Evolutionary conservation across 176 grass and related monocot genomes (phyloP), one percentile per base, ranked within the genome.

Genomic region (Aegilops sharonensis): DNA sequence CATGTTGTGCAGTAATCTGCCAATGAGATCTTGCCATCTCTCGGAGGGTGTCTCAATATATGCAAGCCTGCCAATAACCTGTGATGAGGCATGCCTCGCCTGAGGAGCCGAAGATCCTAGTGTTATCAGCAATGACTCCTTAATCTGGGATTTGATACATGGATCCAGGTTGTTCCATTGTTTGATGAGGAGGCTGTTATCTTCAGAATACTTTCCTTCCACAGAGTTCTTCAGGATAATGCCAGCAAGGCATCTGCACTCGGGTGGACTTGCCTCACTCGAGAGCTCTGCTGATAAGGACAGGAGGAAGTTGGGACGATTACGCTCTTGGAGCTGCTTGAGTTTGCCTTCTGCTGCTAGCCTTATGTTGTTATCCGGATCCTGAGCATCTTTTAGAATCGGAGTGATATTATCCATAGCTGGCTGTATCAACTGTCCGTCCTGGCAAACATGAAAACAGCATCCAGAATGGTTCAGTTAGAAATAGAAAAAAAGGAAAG

Each of bases 1-100:
- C 90, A 94, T 94, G 64, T 91, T 94, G 56, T 64, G 71, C 86
- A 97, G 74, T 62, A 97, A 89, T 78, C 84, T 81, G 15, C 45
- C 88, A 86, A 94, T 89, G 43, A 93, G 95, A 14, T 94, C 95
- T 85, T 92, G 90, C 95, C 95, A 97, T 88, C 94, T 84, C 56
- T 71, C 47, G 8, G 92, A 89, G 23, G 90, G 89, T 78, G 91
- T 86, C 85, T 97, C 95, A 86, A 94, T 93, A 2, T 87, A 93
- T 69, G 95, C 92, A 83, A 97, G 87, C 87, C 93, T 97, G 11
- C 92, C 95, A 91, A 94, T 91, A 57, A 94, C 85, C 89, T 97
- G 95, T 20, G 92, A 94, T 60, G 95, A 97, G 63, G 90, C 92
- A 25, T 94, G 95, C 8, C 95, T 91, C 59, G 87, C 95, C 65